Percentiles rank a stretch among this genome's conserved stretches.
Evolutionary conservation across 352 stramenopile genomes (phyloP).

Genomic region (Pythium grandisporangium): DNA sequence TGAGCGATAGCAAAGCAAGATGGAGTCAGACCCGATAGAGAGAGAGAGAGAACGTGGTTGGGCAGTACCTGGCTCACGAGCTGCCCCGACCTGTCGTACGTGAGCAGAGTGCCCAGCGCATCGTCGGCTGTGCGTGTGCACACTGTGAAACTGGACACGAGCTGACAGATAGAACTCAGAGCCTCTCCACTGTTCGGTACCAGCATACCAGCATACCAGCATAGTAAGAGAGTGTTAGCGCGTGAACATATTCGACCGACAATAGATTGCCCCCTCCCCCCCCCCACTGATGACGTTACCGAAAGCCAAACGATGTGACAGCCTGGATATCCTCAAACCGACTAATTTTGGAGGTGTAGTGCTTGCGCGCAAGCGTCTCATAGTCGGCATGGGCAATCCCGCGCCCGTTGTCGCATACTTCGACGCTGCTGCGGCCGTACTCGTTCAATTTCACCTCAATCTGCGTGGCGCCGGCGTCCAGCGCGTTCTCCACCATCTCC

Average conservation of each 20-base stretch:
- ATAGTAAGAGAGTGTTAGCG: no score
- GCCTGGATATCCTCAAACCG: constrained; percentile 91
- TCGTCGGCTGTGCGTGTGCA: constrained; percentile 76
- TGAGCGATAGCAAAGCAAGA: no score
- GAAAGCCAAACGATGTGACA: constrained; percentile 90
- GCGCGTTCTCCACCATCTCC: constrained; percentile 95
- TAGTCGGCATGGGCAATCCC: constrained; percentile 82
- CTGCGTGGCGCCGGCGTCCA: constrained; percentile 56
- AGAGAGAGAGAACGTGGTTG: no score
- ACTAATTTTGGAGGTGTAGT: constrained; percentile 96
- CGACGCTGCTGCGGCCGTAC: constrained; percentile 87
- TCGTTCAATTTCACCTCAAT: constrained; percentile 90
- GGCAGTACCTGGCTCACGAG: constrained; percentile 26
- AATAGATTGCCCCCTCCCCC: not conserved
- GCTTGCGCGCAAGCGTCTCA: constrained; percentile 78
- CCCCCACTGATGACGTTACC: constrained; percentile 36
- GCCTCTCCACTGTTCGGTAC: constrained; percentile 80
- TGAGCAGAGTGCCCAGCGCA: constrained; percentile 72
- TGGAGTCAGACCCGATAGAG: no score
- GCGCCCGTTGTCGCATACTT: constrained; percentile 94
- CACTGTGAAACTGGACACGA: constrained; percentile 80
- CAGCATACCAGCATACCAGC: not conserved
- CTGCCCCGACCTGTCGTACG: constrained; percentile 68
- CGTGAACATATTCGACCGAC: no score
- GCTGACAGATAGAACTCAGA: constrained; percentile 92